Evolutionary conservation across 1,284 basidiomycete species (phyloP).

Genomic region (Trichosporon sp.): DNA sequence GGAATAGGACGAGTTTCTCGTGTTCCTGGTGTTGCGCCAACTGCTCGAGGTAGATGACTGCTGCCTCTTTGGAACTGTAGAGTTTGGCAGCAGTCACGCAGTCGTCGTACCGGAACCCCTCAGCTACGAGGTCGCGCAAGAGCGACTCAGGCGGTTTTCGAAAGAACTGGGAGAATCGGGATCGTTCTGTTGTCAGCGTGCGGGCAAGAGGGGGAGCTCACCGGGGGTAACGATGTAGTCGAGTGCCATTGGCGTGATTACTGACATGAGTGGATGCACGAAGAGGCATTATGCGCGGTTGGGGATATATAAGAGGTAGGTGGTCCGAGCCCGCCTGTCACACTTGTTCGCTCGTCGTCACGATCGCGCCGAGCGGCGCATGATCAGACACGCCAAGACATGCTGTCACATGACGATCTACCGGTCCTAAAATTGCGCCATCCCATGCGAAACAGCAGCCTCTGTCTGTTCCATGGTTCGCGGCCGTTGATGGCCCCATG

Average conservation of each 20-base stretch:
- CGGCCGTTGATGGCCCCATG: too few species aligned
- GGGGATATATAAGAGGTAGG: neutral
- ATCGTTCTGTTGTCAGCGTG: neutral
- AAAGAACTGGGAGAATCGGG: neutral
- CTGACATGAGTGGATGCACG: neutral
- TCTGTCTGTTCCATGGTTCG: neutral
- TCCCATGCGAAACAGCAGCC: neutral
- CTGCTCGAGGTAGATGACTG: constrained; percentile 5
- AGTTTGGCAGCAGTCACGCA: neutral
- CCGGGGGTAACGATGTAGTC: neutral
- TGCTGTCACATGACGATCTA: neutral
- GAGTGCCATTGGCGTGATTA: neutral
- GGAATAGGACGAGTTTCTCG: neutral
- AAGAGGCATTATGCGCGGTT: neutral
- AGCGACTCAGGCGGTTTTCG: neutral
- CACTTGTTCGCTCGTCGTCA: neutral
- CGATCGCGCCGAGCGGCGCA: neutral
- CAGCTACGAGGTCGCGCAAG: neutral
- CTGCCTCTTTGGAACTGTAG: neutral
- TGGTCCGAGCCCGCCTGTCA: neutral
- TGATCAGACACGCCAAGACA: neutral
- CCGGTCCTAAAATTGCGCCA: neutral
- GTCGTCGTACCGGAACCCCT: constrained; percentile 12
- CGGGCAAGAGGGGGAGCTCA: neutral
- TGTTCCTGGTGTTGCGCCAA: neutral